phyloP scores from a whole-genome alignment of 805 yeast genomes.

The Martiniozyma abietophila region DNA sequence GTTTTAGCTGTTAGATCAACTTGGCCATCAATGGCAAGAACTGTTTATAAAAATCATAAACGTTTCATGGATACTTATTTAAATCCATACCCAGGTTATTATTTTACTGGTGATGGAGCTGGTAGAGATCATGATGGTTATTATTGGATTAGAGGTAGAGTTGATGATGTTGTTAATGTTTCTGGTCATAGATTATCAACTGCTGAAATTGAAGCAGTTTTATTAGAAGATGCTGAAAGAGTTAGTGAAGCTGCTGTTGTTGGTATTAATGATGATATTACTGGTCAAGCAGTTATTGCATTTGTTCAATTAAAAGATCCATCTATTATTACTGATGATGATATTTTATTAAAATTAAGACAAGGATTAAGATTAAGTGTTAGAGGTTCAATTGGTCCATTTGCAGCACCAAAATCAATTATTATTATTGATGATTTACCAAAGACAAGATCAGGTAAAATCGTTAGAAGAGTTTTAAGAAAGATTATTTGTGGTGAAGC shows the following conservation, averaged over 20 bases:
- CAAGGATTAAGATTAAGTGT: constrained; percentile 79
- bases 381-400: constrained; percentile 85
- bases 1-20: constrained; percentile 82
- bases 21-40: constrained; percentile 99
- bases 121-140: constrained; percentile 95
- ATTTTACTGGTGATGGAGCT: constrained; percentile 98
- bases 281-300: constrained; percentile 97
- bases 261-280: constrained; percentile 87
- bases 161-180: constrained; percentile 96
- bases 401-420: constrained; percentile 87
- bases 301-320: constrained; percentile 74
- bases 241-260: constrained; percentile 97
- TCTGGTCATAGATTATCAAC: constrained; percentile 98
- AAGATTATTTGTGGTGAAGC: constrained; percentile 89
- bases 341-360: constrained; percentile 45
- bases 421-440: constrained; percentile 88
- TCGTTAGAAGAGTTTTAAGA: constrained; percentile 95
- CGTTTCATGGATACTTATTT: constrained; percentile 88
- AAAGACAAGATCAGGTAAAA: constrained; percentile 97
- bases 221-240: constrained; percentile 56
- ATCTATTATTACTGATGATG: constrained; percentile 30
- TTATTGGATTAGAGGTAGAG: constrained; percentile 97
- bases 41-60: constrained; percentile 81
- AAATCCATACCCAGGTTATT: constrained; percentile 85
- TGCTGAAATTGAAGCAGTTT: constrained; percentile 93